These are phyloP conservation scores for Russula foetens DNA, from an alignment of 768 basidiomycete genomes.

Conservation along the genomic window DNA sequence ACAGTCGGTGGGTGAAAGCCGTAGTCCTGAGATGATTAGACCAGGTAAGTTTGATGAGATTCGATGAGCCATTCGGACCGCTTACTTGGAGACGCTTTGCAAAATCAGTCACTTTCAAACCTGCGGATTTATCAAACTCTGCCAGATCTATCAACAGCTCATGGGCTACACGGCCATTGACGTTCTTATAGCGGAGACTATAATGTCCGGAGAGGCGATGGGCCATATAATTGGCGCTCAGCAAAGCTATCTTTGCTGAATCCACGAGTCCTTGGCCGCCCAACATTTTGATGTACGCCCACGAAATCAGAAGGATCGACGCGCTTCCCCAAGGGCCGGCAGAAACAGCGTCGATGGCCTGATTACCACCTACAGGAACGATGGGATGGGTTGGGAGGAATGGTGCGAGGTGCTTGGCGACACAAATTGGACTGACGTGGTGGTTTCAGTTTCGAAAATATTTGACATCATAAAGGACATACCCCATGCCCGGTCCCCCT, in stretches of 20 bases:
- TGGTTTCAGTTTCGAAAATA: background rate
- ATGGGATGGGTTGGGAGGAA: conserved; percentile 90
- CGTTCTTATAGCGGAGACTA: conserved; percentile 82
- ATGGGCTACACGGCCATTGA: conserved; percentile 88
- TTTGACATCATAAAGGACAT: conserved; percentile 21
- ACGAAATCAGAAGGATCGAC: conserved; percentile 91
- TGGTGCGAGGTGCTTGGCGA: conserved; percentile 85
- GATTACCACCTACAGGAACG: conserved; percentile 52
- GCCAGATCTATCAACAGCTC: conserved; percentile 92
- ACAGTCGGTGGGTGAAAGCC: conserved; percentile 97
- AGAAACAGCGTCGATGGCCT: conserved; percentile 80
- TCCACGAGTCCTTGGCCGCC: conserved; percentile 84
- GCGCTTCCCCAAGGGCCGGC: conserved; percentile 93
- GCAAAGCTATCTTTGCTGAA: conserved; percentile 78
- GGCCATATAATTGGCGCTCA: conserved; percentile 98
- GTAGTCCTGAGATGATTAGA: conserved; percentile 56
- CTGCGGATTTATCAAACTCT: conserved; percentile 87
- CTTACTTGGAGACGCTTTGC: conserved; percentile 87
- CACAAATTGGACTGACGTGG: conserved; percentile 72
- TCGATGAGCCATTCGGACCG: background rate
- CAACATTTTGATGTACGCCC: conserved; percentile 99
- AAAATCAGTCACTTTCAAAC: conserved; percentile 90
- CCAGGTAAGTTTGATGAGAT: background rate
- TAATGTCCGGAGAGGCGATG: conserved; percentile 79
- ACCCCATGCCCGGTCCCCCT: conserved; percentile 95